Base-by-base conservation (phyloP, 345 rosid genomes). In the Gynandropsis gynandra region DNA sequence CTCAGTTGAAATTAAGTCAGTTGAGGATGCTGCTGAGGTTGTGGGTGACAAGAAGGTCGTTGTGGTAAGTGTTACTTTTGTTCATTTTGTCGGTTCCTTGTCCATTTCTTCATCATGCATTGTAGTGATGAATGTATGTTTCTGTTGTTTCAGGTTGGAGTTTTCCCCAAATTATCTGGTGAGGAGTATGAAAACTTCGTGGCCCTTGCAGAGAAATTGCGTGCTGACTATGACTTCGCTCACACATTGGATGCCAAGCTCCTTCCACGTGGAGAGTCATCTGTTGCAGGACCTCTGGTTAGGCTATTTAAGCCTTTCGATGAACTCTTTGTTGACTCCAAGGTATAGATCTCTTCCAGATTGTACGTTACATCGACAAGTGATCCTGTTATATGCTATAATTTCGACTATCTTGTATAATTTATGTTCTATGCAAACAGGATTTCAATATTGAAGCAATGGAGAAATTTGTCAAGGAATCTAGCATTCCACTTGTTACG, bases 271-370 rank as follows among this genome's bases (percentile, higher is more conserved):
- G 98, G 96, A 31, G 98, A 92, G 7, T 64, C 89, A 51, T 68
- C 83, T 1, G 76, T 79, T n/a, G 38, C 86, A 24, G 97, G 95
- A 24, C 95, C 98, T 37, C 37, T 80, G 4, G 82, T 92, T 57
- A 82, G 96, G 80, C 61, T 92, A 54, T 78, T 87, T 63, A 92
- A 92, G 77, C 98, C 96, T 47, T 92, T 92, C 62, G 98, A 92
- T 57, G 96, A 92, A 61, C 79, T 71, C 35, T 69, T 75, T 61
- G 82, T 79, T 64, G 98, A 92, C 71, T 67, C 65, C 52, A 75
- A 87, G 96, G 98, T 92, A 76, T 39, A 16, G 32, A 37, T 4
- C 16, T 7, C 10, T 37, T 47, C 21, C 39, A 37, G 16, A 36
- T 44, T 50, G n/a, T 56, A 36, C 48, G 16, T 41, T 29, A 47